phyloP scores from a whole-genome alignment of 2,329 filamentous ascomycete species.

The Ophiocordyceps camponoti-rufipedis region DNA sequence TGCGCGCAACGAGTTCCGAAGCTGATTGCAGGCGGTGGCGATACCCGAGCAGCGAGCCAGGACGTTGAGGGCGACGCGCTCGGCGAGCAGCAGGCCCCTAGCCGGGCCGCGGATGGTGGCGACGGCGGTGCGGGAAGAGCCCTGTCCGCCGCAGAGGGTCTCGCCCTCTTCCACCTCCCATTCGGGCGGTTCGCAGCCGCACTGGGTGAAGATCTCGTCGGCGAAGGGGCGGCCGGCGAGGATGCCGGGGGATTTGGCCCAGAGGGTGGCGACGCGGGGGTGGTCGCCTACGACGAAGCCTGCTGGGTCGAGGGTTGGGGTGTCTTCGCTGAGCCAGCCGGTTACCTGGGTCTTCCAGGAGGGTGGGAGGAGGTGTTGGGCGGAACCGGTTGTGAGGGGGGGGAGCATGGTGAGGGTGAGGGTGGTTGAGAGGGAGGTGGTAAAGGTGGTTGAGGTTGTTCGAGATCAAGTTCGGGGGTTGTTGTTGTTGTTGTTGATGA shows the following conservation, averaged over 20 bases:
- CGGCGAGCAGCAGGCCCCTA: constrained; percentile 65
- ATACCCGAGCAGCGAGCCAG: constrained; percentile 84
- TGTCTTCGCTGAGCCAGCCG: constrained; percentile 87
- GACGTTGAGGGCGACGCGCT: constrained; percentile 81
- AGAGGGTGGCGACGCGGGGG: constrained; percentile 44
- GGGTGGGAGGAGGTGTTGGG: constrained; percentile 56
- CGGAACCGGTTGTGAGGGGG: constrained; percentile 3
- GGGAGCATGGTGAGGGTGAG: not conserved
- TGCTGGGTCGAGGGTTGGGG: constrained; percentile 89
- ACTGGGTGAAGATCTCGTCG: constrained; percentile 77
- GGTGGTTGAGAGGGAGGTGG: too few species aligned
- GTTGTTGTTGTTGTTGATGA: too few species aligned
- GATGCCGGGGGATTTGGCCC: constrained; percentile 56
- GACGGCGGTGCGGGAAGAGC: constrained; percentile 33
- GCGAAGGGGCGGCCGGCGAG: constrained; percentile 90
- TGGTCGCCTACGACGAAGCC: constrained; percentile 82
- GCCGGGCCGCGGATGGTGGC: constrained; percentile 78
- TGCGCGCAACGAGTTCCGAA: constrained; percentile 35
- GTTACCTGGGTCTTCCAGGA: constrained; percentile 69
- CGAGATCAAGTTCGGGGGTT: too few species aligned
- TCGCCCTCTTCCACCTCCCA: constrained; percentile 72
- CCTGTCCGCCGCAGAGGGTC: constrained; percentile 6
- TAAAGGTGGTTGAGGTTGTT: too few species aligned
- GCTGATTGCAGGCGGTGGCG: constrained; percentile 46
- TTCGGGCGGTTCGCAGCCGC: constrained; percentile 50